Evolutionary conservation across 2,329 filamentous ascomycete genomes (phyloP), one percentile per base, ranked within the genome.

Genomic region (Colletotrichum sp.): DNA sequence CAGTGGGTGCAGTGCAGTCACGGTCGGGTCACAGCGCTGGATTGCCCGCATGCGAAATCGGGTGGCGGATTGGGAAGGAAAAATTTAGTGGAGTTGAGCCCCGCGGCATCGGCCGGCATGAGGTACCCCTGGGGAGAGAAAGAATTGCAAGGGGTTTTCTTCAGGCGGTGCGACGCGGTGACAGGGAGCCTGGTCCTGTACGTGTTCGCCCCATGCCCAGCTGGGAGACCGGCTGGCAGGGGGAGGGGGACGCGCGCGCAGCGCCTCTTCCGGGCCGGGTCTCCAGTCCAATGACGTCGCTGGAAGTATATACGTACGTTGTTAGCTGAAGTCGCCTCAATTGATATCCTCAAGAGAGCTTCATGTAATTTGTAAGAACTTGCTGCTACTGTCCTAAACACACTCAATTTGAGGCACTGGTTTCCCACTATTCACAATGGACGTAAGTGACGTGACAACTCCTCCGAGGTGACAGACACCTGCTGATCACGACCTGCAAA

Each of bases 401-500:
- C 55, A 28, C 36, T 52, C 32, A 48, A 16, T 16, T 18, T 13
- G 28, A 24, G 22, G 12, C n/a, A 48, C 52, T 69, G 55, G 18
- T 3, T 26, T 13, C 12, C 7, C 8, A 6, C n/a, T 12, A 22
- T 39, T 34, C 44, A 24, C 59, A 67, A 83, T 83, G 82, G 81
- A 83, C 74, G 82, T 83, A 18, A 60, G 44, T 73, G 80, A 64
- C 24, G 44, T 73, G 80, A 64, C 24, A 26, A 13, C 6, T 26
- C 60, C 18, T 72, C 15, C 22, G n/a, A n/a, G 8, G 2, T 15
- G n/a, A 62, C 30, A 9, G 5, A 13, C 28, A 12, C 62, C 34
- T 26, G 12, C 65, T 74, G 62, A 74, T 44, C 10, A 55, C 55
- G 7, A n/a, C 26, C 12, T 22, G 9, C 28, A 64, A 65, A 91